Evolutionary conservation across 129 eudicot genomes (phyloP), one percentile per base, ranked within the genome.

Genomic region (Saussurea involucrata): DNA sequence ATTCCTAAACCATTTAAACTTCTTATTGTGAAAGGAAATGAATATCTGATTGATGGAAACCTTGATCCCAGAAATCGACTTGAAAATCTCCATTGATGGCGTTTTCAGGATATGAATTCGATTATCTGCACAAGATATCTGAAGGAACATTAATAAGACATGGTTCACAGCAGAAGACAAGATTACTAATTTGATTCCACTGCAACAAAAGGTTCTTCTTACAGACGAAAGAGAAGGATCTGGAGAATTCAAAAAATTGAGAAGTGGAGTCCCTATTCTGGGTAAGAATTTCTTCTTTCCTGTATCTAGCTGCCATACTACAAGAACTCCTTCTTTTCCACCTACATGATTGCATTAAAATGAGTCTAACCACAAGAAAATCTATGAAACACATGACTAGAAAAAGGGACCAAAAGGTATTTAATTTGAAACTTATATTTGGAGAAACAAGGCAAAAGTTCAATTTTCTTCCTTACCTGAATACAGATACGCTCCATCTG

Each of bases 71-170:
- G 97, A 85, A 74, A 93, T 90, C 22, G 95, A 88, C 85, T 87
- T 85, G 69, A 83, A 74, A 58, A 93, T 89, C 87, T 93, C 97
- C 97, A 90, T 82, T 7, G 92, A 84, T 61, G 98, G 91, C 93
- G 89, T 85, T 80, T 90, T 87, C 71, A 93, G 83, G 49, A 93
- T 66, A 78, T 84, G 95, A 67, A 93, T 81, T 28, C 83, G 92
- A 78, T 94, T 94, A 94, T 94, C 97, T 80, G 96, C 97, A 82
- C 97, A 94, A 9, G 98, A 94, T 76, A 94, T 89, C 98, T 94
- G 87, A 81, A 76, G 80, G 71, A 72, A 55, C 53, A 64, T 68
- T 42, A 65, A 36, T 68, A 72, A 68, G 76, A 65, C 70, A 74
- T 37, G 68, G 44, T 58, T 42, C 58, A 44, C 67, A 34, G 42